Evolutionary conservation across 768 basidiomycete species (phyloP), one percentile per base, ranked within the genome.

Genomic region (Lentinula raphanica): DNA sequence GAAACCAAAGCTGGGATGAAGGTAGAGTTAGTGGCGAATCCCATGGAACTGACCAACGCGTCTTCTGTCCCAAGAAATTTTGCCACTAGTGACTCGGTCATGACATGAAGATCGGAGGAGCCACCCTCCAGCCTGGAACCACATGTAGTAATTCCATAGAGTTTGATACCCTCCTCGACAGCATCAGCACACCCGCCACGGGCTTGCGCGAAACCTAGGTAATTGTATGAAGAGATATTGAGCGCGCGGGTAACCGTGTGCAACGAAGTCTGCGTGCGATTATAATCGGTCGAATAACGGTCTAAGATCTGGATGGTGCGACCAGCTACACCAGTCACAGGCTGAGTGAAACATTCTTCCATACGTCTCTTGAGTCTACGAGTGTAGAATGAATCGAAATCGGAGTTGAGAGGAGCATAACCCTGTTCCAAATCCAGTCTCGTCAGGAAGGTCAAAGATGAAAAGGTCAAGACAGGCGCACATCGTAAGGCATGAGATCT

Each of bases 321-420:
- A 4, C 95, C 96, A 4, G 97, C 92, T 28, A 98, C 96, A 32
- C 94, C 93, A 0, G 96, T 97, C 55, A 92, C 84, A 15, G 96
- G 96, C 58, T 92, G 85, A 1, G 87, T 84, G 75, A 98, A 98
- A 68, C 94, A 96, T 68, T 98, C 94, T 66, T 97, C 94, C 74
- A 98, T 87, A 56, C 96, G 92, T 11, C 81, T 79, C 71, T 98
- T 98, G 63, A 98, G 83, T 3, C 95, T 88, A 51, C 96, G 92
- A 59, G 95, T 96, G 79, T 98, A 98, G 77, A 98, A 99, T 5
- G 97, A 98, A 71, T 98, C 96, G 64, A 98, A 98, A 71, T 98
- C 97, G 7, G 94, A 97, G 74, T 94, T 96, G 60, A 98, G 80
- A 4, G 97, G 91, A 2, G 95, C 96, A 67, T 97, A 95, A 58